phyloP scores from a whole-genome alignment of 495 filamentous ascomycete species.

The Penicillium riverlandense region DNA sequence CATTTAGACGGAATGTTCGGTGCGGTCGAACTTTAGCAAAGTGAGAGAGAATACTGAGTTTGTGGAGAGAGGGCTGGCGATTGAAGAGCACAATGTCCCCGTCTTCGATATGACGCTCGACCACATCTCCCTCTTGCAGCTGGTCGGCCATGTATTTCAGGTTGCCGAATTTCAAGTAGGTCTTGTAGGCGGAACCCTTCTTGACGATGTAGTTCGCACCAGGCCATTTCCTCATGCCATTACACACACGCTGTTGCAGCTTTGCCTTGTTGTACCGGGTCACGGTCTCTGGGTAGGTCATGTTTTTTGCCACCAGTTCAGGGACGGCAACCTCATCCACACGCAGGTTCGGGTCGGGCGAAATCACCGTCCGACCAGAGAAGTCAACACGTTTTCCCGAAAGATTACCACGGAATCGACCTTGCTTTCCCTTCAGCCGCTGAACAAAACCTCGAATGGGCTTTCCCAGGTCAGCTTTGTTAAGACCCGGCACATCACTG shows the following conservation, averaged over 20 bases:
- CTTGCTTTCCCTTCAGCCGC: constrained; percentile 92
- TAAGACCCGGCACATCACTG: constrained; percentile 86
- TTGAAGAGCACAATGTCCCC: constrained; percentile 97
- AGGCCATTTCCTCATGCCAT: constrained; percentile 71
- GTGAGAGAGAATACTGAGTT: constrained; percentile 94
- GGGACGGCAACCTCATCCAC: constrained; percentile 95
- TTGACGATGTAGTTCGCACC: constrained; percentile 80
- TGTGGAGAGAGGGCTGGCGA: constrained; percentile 94
- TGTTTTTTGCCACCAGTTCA: constrained; percentile 78
- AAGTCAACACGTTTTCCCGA: constrained; percentile 99
- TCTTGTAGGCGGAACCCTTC: constrained; percentile 59
- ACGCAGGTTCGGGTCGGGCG: constrained; percentile 87
- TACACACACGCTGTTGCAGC: constrained; percentile 59
- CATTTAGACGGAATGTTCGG: constrained; percentile 94
- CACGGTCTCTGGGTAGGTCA: constrained; percentile 90
- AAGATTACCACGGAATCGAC: constrained; percentile 91
- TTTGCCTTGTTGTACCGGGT: constrained; percentile 78
- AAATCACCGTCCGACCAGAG: constrained; percentile 95
- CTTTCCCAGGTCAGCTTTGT: constrained; percentile 66
- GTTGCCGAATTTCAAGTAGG: constrained; percentile 67
- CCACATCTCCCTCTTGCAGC: constrained; percentile 75
- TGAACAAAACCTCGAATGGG: constrained; percentile 90
- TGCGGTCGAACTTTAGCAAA: constrained; percentile 88
- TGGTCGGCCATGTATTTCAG: constrained; percentile 58
- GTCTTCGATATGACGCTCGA: constrained; percentile 92